Base-by-base conservation (phyloP, 495 filamentous ascomycete genomes). In the Achaetomiella virescens region DNA sequence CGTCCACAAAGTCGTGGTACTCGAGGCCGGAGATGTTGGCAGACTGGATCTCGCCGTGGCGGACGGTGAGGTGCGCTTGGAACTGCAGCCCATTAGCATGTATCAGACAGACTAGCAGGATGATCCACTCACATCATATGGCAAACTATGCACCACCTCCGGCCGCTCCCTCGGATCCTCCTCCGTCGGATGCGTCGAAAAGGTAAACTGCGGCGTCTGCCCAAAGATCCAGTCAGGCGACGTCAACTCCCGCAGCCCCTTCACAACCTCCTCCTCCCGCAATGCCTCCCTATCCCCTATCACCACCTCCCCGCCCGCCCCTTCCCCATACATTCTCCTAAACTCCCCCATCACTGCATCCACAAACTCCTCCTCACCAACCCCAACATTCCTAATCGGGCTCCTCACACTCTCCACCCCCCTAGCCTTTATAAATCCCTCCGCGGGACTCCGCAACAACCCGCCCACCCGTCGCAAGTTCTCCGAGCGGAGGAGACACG, bases 331-430 rank as follows among this genome's bases (percentile, higher is more conserved):
- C 74, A 86, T 78, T 31, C 33, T 29, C 31, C 65, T 48, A 74
- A 84, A 85, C 68, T 81, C 74, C 1, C 45, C 60, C 36, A 76
- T 68, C 5, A 83, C 81, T 35, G 75, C 76, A 1, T 68, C 56
- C 33, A 72, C 63, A 67, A 89, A 89, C 10, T 69, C 66, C 2
- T 62, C 64, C n/a, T 55, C 61, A 17, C 68, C 73, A 2, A 83
- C 52, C 0, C 72, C 69, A 7, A 96, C 83, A 76, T 98, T 97
- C 20, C 81, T 76, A 15, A 97, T 82, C 0, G 86, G 82, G 17
- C 89, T 93, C 54, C 87, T 84, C 14, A 97, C 90, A 66, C 93
- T 97, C 64, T 92, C 89, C n/a, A 96, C 90, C 0, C 95, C 93
- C 50, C 85, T 81, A 0, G 91, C 89, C 53, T 80, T 81, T 55